These are phyloP conservation scores for Hymenoscyphus fraxineus DNA, from an alignment of 2,329 filamentous ascomycete species.

Conservation along the genomic window DNA sequence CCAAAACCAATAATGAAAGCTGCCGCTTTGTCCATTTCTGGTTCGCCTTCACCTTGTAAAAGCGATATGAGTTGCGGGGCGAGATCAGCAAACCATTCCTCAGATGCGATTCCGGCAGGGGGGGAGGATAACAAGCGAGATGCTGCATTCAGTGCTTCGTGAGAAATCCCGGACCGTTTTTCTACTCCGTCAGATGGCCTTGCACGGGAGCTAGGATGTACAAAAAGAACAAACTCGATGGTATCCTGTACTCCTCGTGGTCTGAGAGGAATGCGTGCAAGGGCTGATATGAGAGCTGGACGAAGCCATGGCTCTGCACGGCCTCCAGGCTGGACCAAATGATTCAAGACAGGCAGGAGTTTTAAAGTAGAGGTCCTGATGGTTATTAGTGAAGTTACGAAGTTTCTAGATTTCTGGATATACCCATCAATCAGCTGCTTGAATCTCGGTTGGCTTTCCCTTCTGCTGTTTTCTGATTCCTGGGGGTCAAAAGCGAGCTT, in stretches of 20 bases:
- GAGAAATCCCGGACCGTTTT: slow-evolving; percentile 60
- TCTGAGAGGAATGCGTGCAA: slow-evolving; percentile 60
- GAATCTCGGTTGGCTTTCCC: slow-evolving; percentile 21
- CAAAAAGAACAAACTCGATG: slow-evolving; percentile 67
- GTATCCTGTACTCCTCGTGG: slow-evolving; percentile 62
- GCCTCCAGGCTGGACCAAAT: slow-evolving; percentile 58
- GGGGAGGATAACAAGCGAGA: slow-evolving; percentile 59
- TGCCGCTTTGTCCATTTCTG: slow-evolving; percentile 55
- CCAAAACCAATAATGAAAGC: slow-evolving; percentile 63
- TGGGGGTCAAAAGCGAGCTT: slow-evolving; percentile 32
- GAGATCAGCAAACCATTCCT: slow-evolving; percentile 58
- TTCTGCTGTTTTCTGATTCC: slow-evolving; percentile 19
- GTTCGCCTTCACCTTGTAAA: slow-evolving; percentile 57
- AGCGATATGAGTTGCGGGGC: slow-evolving; percentile 58
- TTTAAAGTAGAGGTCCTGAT: slow-evolving; percentile 45
- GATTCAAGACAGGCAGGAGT: slow-evolving; percentile 59
- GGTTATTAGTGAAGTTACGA: slow-evolving; percentile 14
- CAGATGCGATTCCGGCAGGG: slow-evolving; percentile 49
- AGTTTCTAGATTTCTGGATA: neutral
- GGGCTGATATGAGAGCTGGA: slow-evolving; percentile 49
- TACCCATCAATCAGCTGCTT: slow-evolving; percentile 26
- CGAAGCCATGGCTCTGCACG: slow-evolving; percentile 58
- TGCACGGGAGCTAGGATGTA: slow-evolving; percentile 48
- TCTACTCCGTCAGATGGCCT: slow-evolving; percentile 30
- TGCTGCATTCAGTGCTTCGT: slow-evolving; percentile 63